Conservation (phyloP, 495 filamentous ascomycete genomes). For the Neurospora sp. region DNA sequence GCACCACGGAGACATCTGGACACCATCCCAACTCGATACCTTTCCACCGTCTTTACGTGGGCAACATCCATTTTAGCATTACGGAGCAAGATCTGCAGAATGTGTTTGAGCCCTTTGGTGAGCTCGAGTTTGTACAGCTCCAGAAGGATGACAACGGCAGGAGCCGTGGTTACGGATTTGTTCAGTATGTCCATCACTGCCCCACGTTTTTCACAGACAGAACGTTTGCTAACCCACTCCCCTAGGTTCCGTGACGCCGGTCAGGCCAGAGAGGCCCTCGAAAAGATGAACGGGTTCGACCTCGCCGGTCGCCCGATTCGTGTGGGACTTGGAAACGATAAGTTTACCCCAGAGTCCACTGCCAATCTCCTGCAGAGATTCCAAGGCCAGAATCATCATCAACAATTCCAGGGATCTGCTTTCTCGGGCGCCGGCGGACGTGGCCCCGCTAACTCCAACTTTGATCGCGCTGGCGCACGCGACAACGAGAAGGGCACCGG, state of each 20-base stretch:
- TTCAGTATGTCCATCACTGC: constrained; percentile 67
- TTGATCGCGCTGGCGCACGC: constrained; percentile 85
- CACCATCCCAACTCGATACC: constrained; percentile 64
- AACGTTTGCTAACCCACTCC: constrained; percentile 23
- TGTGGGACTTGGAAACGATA: constrained; percentile 99
- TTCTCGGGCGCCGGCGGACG: constrained; percentile 90
- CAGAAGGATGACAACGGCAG: constrained; percentile 89
- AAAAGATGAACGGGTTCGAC: constrained; percentile 99
- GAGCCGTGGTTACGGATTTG: constrained; percentile 95
- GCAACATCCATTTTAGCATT: constrained; percentile 99
- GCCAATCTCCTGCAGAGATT: constrained; percentile 83
- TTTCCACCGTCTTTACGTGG: constrained; percentile 97
- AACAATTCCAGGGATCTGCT: constrained; percentile 82
- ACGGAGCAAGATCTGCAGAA: constrained; percentile 93
- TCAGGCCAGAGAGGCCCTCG: constrained; percentile 84
- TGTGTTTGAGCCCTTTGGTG: constrained; percentile 96
- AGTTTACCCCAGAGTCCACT: constrained; percentile 97
- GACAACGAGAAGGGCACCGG: constrained; percentile 87
- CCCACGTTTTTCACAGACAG: not conserved
- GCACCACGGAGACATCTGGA: constrained; percentile 62
- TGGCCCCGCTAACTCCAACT: constrained; percentile 78
- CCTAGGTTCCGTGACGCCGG: constrained; percentile 81
- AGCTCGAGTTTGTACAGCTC: constrained; percentile 93
- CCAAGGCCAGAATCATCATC: constrained; percentile 65
- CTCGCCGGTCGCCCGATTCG: constrained; percentile 95